Conservation (phyloP, 768 basidiomycete genomes). For the Mycena pura region DNA sequence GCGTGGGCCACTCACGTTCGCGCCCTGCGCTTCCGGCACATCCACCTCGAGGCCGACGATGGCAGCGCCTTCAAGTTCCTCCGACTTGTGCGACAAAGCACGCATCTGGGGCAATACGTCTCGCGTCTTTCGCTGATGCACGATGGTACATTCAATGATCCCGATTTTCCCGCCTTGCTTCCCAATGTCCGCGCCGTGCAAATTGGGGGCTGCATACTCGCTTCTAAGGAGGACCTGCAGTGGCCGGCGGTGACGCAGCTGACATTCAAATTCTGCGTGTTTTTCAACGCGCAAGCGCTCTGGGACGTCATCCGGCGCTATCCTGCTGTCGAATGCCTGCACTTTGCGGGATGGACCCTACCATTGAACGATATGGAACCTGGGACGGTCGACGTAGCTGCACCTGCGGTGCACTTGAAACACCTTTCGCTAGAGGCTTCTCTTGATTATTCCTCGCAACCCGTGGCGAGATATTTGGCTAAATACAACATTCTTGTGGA, state of each 20-base stretch:
- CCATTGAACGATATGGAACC: not conserved
- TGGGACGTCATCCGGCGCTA: not conserved
- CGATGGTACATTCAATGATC: no score
- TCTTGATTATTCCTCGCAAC: not conserved
- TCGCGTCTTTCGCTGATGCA: not conserved
- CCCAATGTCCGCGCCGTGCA: not conserved
- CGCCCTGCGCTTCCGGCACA: not conserved
- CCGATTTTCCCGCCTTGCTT: not conserved
- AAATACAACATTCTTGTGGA: not conserved
- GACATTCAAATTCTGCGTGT: not conserved
- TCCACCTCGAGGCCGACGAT: not conserved
- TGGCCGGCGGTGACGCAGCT: not conserved
- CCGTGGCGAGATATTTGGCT: not conserved
- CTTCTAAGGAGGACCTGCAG: not conserved
- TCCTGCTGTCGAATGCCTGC: not conserved
- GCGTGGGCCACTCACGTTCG: not conserved
- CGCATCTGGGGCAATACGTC: not conserved
- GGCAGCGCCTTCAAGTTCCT: not conserved
- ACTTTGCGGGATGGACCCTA: not conserved
- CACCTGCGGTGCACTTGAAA: not conserved
- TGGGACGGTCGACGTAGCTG: not conserved
- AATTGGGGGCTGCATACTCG: not conserved
- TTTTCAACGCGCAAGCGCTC: not conserved
- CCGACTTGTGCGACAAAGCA: not conserved
- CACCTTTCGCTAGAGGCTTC: not conserved